These are phyloP conservation scores for Ogataea pignaliae DNA, from an alignment of 805 yeast species.

Conservation along the genomic window DNA sequence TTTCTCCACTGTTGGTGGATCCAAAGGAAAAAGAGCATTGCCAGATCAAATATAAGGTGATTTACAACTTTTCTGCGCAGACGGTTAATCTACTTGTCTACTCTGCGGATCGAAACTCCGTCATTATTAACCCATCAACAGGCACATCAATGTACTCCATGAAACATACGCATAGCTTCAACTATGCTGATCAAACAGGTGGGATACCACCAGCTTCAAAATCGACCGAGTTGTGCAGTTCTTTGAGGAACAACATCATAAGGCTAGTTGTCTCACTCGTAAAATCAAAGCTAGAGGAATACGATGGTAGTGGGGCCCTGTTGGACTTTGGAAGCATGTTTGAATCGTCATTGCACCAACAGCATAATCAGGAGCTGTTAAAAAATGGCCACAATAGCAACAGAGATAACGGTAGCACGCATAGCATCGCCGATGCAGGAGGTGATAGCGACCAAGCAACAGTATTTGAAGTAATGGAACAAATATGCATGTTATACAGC, in stretches of 20 bases:
- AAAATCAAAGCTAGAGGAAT: no score
- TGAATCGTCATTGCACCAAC: no score
- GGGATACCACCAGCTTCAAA: background rate
- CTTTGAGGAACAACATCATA: background rate
- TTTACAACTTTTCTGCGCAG: background rate
- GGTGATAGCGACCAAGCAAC: no score
- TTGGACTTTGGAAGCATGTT: no score
- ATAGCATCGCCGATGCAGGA: no score
- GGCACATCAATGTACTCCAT: background rate
- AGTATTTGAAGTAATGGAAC: no score
- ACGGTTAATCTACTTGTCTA: background rate
- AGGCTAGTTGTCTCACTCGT: background rate
- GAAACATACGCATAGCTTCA: background rate
- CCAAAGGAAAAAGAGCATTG: background rate
- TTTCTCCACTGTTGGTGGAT: background rate
- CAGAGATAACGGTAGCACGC: no score
- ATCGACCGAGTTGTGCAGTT: background rate
- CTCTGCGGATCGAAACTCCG: background rate
- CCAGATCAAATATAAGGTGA: background rate
- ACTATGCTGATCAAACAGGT: background rate
- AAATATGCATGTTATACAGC: no score
- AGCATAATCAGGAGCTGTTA: no score
- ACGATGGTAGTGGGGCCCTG: no score
- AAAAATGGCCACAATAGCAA: no score
- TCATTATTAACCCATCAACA: background rate